Percentiles rank a stretch among this genome's conserved stretches.
Conservation (phyloP, 2,329 filamentous ascomycete genomes). For the Fusarium begoniae region DNA sequence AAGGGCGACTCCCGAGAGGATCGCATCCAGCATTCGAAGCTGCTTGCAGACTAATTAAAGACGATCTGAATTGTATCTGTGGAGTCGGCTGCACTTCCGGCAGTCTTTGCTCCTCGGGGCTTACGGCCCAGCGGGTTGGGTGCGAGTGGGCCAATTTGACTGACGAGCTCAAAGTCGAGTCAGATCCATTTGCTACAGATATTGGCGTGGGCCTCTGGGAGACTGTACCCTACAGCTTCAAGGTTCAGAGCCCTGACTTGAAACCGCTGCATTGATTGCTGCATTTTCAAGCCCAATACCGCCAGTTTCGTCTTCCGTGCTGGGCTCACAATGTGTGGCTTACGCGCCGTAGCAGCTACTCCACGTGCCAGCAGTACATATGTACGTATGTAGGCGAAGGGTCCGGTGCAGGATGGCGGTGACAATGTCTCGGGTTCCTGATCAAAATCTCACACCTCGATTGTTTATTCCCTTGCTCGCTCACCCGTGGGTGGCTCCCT, state of each 20-base stretch:
- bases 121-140: constrained; percentile 43
- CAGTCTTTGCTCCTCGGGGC: constrained; percentile 43
- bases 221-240: constrained; percentile 11
- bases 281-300: constrained; percentile 34
- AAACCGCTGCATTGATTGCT: constrained; percentile 32
- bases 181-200: constrained; percentile 15
- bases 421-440: constrained; percentile 45
- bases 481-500: constrained; percentile 15
- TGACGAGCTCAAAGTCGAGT: constrained; percentile 36
- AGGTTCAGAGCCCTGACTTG: constrained; percentile 33
- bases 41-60: constrained; percentile 25
- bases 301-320: constrained; percentile 39
- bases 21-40: constrained; percentile 21
- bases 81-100: constrained; percentile 46
- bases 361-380: constrained; percentile 26
- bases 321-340: constrained; percentile 35
- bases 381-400: constrained; percentile 24
- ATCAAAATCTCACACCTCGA: constrained; percentile 28
- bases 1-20: constrained; percentile 27
- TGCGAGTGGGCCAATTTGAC: constrained; percentile 36
- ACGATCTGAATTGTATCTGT: constrained; percentile 36
- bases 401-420: constrained; percentile 38
- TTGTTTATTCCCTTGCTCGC: constrained; percentile 17
- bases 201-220: not conserved
- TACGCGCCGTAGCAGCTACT: constrained; percentile 31